phyloP scores from a whole-genome alignment of 495 filamentous ascomycete species.

The Penicillium canariense region DNA sequence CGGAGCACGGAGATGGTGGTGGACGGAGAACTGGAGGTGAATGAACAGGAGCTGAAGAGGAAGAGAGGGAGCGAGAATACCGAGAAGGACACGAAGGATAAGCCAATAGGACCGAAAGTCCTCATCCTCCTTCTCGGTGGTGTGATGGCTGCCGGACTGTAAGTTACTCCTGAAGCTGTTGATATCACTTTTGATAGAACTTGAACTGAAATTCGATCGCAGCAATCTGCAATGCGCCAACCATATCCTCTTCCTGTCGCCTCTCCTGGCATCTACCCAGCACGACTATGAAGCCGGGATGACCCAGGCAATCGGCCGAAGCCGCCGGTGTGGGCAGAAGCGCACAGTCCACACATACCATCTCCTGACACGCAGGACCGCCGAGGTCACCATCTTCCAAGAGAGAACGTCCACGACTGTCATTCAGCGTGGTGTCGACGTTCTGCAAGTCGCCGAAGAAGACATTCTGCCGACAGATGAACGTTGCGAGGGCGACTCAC shows the following conservation, averaged over 20 bases:
- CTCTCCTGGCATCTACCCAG: constrained; percentile 53
- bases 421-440: constrained; percentile 11
- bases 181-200: background rate
- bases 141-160: constrained; percentile 67
- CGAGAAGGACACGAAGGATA: background rate
- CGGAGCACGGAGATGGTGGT: background rate
- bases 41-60: background rate
- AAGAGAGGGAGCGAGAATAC: background rate
- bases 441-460: background rate
- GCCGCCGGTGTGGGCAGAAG: constrained; percentile 64
- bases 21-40: background rate
- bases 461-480: background rate
- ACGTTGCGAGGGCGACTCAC: background rate
- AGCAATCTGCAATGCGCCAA: constrained; percentile 75
- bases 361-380: constrained; percentile 59
- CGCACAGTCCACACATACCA: constrained; percentile 68
- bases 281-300: constrained; percentile 58
- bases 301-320: constrained; percentile 71
- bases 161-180: constrained; percentile 31
- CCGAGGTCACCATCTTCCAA: constrained; percentile 69
- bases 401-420: constrained; percentile 32
- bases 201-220: background rate
- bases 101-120: constrained; percentile 37
- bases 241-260: constrained; percentile 72
- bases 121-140: constrained; percentile 64